Conservation (phyloP, 805 yeast genomes). For the Lachancea thermotolerans region DNA sequence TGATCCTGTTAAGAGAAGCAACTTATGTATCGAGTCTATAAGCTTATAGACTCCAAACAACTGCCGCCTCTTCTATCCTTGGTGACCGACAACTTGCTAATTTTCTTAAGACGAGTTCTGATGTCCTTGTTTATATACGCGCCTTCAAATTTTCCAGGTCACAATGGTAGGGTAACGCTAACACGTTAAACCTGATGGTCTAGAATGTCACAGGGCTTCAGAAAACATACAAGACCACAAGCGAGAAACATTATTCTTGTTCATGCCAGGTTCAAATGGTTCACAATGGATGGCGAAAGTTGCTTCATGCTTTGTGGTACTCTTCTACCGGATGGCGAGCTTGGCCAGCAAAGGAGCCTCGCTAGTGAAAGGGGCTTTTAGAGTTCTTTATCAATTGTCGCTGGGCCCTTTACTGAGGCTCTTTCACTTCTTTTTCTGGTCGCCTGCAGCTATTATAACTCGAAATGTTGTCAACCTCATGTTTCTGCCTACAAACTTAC, state of each 20-base stretch:
- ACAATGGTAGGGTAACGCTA: background rate
- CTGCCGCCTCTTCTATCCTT: too few relatives aligned
- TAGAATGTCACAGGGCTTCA: too few relatives aligned
- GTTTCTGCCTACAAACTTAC: slow-evolving; percentile 25
- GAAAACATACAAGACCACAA: too few relatives aligned
- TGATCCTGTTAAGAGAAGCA: too few relatives aligned
- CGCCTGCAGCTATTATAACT: slow-evolving; percentile 17
- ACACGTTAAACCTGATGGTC: background rate
- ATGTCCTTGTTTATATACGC: background rate
- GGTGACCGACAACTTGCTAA: too few relatives aligned
- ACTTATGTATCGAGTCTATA: background rate
- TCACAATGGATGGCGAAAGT: background rate
- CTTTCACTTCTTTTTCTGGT: slow-evolving; percentile 8
- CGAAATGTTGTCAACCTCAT: slow-evolving; percentile 13
- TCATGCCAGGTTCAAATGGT: too few relatives aligned
- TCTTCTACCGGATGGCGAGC: background rate
- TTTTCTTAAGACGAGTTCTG: background rate
- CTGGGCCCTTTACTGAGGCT: slow-evolving; percentile 2
- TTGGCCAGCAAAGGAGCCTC: background rate
- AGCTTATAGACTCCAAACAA: background rate
- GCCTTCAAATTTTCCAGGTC: background rate
- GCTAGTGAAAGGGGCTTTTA: background rate
- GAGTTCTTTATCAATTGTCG: background rate
- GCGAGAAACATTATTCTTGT: too few relatives aligned
- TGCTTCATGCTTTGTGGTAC: background rate